Percentiles rank a stretch among this genome's conserved stretches.
These are phyloP conservation scores for Trifolium fragiferum DNA, from an alignment of 306 rosid genomes.

Conservation along the genomic window DNA sequence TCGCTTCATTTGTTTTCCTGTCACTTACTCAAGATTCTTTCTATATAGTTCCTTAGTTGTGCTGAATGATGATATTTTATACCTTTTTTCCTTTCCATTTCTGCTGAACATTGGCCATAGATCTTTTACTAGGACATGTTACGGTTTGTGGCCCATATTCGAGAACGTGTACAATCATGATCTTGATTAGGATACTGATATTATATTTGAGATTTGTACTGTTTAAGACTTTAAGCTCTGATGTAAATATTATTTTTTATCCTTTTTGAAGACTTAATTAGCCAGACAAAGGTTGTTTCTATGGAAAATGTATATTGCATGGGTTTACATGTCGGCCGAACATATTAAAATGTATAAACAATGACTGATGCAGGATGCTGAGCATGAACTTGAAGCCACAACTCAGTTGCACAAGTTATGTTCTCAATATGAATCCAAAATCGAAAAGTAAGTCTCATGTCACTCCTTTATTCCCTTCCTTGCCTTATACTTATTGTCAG, in stretches of 20 bases:
- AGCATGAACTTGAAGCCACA: conserved; percentile 64
- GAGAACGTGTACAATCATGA: background rate
- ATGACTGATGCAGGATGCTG: conserved; percentile 62
- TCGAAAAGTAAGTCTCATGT: conserved; percentile 68
- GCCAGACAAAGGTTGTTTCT: background rate
- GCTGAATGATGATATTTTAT: too few relatives aligned
- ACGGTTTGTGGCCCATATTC: background rate
- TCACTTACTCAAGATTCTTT: background rate
- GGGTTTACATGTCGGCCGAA: conserved; percentile 12
- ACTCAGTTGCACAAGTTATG: conserved; percentile 70
- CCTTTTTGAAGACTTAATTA: background rate
- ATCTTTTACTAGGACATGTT: background rate
- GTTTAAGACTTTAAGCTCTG: background rate
- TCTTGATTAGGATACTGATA: background rate
- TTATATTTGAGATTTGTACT: background rate
- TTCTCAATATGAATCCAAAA: conserved; percentile 75
- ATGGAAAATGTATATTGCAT: conserved; percentile 32
- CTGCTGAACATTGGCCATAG: background rate
- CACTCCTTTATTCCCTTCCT: conserved; percentile 19
- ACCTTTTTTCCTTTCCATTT: background rate
- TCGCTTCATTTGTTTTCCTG: background rate
- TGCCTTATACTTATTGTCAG: conserved; percentile 14
- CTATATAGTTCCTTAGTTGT: conserved; percentile 2
- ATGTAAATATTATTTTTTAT: background rate
- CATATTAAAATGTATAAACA: conserved; percentile 31